Conservation (phyloP, 768 basidiomycete species). For the Russula vinacea region DNA sequence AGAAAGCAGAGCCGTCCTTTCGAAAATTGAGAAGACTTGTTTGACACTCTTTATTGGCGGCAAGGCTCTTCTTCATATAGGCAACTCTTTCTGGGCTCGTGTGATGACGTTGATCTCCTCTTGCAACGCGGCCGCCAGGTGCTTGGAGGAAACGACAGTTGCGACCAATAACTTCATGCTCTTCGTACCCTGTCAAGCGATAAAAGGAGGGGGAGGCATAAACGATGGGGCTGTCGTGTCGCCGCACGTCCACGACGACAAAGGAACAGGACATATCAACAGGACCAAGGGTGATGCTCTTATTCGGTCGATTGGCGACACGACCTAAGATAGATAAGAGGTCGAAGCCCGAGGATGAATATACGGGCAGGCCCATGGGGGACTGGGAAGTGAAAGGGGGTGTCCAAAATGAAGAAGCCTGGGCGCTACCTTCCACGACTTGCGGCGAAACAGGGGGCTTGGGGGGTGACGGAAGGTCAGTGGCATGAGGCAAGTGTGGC, state of each 20-base stretch:
- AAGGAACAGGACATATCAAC: constrained; percentile 94
- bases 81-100: constrained; percentile 66
- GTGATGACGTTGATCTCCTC: constrained; percentile 53
- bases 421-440: not conserved
- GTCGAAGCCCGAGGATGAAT: constrained; percentile 91
- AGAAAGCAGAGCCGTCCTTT: constrained; percentile 80
- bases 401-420: constrained; percentile 2
- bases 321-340: constrained; percentile 76
- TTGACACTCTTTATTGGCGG: constrained; percentile 84
- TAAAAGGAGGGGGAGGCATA: constrained; percentile 88
- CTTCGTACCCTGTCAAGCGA: constrained; percentile 68
- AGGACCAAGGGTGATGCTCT: constrained; percentile 77
- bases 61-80: constrained; percentile 61
- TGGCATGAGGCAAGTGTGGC: constrained; percentile 3
- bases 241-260: constrained; percentile 78
- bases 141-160: constrained; percentile 92
- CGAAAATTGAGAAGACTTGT: constrained; percentile 83
- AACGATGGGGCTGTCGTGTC: constrained; percentile 82
- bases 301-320: constrained; percentile 69
- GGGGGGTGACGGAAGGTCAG: not conserved
- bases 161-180: constrained; percentile 75
- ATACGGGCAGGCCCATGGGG: constrained; percentile 53
- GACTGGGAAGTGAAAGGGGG: constrained; percentile 32
- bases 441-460: constrained; percentile 3
- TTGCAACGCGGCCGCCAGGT: constrained; percentile 56